Conservation (phyloP, 768 basidiomycete species). For the Hygrocybe punicea region DNA sequence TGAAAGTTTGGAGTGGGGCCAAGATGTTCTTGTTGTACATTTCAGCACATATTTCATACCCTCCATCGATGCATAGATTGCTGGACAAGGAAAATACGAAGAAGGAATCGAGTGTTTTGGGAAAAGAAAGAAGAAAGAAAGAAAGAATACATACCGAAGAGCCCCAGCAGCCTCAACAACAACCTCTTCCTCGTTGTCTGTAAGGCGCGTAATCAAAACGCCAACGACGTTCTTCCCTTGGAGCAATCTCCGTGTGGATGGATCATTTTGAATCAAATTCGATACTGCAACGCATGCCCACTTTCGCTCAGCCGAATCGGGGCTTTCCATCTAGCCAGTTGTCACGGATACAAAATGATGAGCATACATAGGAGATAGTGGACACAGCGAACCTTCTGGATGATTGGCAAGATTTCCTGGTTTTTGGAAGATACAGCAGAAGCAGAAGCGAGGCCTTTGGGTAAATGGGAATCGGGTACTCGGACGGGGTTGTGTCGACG, state of each 20-base stretch:
- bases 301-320: slow-evolving; percentile 77
- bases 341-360: slow-evolving; percentile 2
- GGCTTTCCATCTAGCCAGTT: slow-evolving; percentile 60
- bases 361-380: background rate
- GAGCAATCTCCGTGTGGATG: slow-evolving; percentile 82
- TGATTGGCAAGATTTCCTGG: slow-evolving; percentile 78
- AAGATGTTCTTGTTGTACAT: slow-evolving; percentile 97
- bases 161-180: slow-evolving; percentile 86
- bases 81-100: slow-evolving; percentile 36
- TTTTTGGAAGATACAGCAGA: slow-evolving; percentile 70
- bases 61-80: slow-evolving; percentile 92
- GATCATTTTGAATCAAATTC: slow-evolving; percentile 92
- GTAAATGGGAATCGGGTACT: slow-evolving; percentile 89
- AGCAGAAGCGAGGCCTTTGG: slow-evolving; percentile 74
- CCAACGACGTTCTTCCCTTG: slow-evolving; percentile 92
- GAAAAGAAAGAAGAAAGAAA: background rate
- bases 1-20: slow-evolving; percentile 66
- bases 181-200: slow-evolving; percentile 88
- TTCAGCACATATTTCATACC: slow-evolving; percentile 91
- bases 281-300: slow-evolving; percentile 98
- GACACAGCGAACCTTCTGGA: slow-evolving; percentile 68
- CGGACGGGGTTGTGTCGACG: slow-evolving; percentile 91
- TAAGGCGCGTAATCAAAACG: slow-evolving; percentile 77
- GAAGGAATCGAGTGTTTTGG: background rate
- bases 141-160: slow-evolving; percentile 56